These are phyloP conservation scores for Pseudogymnoascus sp. DNA, from an alignment of 2,329 filamentous ascomycete genomes.

Conservation along the genomic window DNA sequence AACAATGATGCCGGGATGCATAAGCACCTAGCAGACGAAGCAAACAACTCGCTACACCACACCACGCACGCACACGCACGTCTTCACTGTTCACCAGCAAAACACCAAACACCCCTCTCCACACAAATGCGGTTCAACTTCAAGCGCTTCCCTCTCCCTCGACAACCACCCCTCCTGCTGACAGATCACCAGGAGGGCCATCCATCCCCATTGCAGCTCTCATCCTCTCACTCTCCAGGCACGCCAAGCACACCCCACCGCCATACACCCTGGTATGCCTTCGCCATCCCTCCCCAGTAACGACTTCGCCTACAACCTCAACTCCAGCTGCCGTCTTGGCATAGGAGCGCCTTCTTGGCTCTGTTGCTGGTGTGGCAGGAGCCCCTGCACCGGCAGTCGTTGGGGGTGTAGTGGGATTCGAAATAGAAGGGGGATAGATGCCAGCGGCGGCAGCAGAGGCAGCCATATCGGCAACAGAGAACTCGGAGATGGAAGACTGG, in stretches of 20 bases:
- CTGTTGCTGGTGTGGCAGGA: background rate
- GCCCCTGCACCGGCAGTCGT: background rate
- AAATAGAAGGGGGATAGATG: background rate
- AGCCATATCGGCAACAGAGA: background rate
- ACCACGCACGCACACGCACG: background rate
- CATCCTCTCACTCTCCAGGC: constrained; percentile 22
- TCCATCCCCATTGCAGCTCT: constrained; percentile 1
- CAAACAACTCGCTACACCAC: background rate
- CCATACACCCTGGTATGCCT: constrained; percentile 26
- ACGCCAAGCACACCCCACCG: constrained; percentile 25
- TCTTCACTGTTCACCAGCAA: background rate
- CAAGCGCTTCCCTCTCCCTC: background rate
- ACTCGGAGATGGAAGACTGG: background rate
- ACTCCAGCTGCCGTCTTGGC: constrained; percentile 16
- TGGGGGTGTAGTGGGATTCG: background rate
- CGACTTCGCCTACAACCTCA: constrained; percentile 20
- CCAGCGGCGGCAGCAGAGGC: background rate
- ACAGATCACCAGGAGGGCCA: background rate
- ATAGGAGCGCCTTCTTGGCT: constrained; percentile 16
- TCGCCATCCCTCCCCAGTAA: constrained; percentile 22
- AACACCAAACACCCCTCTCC: background rate
- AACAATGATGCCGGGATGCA: background rate
- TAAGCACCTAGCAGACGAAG: background rate
- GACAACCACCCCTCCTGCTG: background rate
- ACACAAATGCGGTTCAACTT: background rate